phyloP scores from a whole-genome alignment of 2,329 filamentous ascomycete species.

The Pyricularia sp. region DNA sequence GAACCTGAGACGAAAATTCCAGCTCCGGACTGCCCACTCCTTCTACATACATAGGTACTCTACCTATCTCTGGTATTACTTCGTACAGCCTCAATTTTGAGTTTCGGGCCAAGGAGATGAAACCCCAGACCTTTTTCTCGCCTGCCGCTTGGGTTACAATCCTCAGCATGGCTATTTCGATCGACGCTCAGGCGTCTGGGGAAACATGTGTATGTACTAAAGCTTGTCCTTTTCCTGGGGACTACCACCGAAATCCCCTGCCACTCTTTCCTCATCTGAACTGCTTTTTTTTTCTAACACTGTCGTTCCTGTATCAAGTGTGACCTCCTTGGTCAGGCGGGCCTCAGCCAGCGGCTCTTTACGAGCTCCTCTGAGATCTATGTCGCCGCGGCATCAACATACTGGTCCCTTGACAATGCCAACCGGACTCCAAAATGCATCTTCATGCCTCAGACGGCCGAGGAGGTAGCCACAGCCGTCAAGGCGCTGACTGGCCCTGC shows the following conservation, averaged over 20 bases:
- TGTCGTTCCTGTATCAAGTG: not conserved
- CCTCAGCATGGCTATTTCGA: too few relatives aligned
- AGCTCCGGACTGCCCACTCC: too few relatives aligned
- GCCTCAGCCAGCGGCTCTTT: not conserved
- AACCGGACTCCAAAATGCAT: not conserved
- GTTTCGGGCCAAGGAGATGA: too few relatives aligned
- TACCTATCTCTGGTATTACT: too few relatives aligned
- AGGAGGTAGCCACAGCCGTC: not conserved
- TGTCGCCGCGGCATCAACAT: not conserved
- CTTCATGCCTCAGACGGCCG: not conserved
- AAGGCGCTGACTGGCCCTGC: conserved; percentile 1
- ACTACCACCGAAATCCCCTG: not conserved
- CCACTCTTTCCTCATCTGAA: not conserved
- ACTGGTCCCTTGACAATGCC: conserved; percentile 1
- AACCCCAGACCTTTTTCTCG: too few relatives aligned
- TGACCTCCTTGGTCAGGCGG: not conserved
- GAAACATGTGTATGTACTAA: not conserved
- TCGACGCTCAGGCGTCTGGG: conserved; percentile 5
- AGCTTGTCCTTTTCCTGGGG: not conserved
- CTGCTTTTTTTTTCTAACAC: too few relatives aligned
- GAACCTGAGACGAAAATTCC: too few relatives aligned
- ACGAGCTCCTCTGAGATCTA: not conserved
- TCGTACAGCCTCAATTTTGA: too few relatives aligned
- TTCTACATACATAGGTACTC: too few relatives aligned
- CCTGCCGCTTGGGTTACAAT: too few relatives aligned